Evolutionary conservation across 2,329 filamentous ascomycete genomes (phyloP), one percentile per base, ranked within the genome.

Genomic region (Fusarium sp.): DNA sequence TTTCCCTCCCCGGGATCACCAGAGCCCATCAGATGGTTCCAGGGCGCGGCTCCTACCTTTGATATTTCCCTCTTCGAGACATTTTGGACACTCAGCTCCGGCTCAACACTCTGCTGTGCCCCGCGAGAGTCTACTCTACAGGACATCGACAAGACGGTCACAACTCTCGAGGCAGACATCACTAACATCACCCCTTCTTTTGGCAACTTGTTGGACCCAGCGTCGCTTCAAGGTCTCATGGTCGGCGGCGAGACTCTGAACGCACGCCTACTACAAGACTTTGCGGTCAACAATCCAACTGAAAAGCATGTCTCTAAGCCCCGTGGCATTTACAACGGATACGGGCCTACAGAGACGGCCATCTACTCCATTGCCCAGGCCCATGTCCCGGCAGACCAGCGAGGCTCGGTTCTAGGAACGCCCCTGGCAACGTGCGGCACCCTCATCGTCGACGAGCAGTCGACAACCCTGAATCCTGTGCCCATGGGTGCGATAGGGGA

Each of bases 191-290:
- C 70, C 0, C 70, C 70, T 0, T 70, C 66, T 2, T 72, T 73
- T 6, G 70, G 70, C 2, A 72, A 38, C 12, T 52, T 72, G 2
- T 3, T 72, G 0, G 70, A 73, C 2, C 66, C 66, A 0, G 22
- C 22, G 0, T 72, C 57, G 0, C 50, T 72, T 2, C 43, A 9
- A 1, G 70, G 70, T 2, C 17, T 72, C 2, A 70, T 72, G 70
- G 70, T 72, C 3, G 70, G 70, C 3, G 70, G 70, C 7, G 70
- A 72, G n/a, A 72, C 70, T 2, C 11, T 73, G 22, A 72, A 60
- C 11, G 17, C 70, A 12, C 63, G 52, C 0, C 57, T 72, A 0
- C 25, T 72, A 17, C 70, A 43, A 7, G 45, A 67, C 4, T 72
- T 72, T 37, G 14, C 70, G 5, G 33, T 1, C 1, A 37, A 40